Evolutionary conservation across 371 early-diverging fungal genomes (phyloP).

Genomic region (Homolaphlyctis polyrhiza): DNA sequence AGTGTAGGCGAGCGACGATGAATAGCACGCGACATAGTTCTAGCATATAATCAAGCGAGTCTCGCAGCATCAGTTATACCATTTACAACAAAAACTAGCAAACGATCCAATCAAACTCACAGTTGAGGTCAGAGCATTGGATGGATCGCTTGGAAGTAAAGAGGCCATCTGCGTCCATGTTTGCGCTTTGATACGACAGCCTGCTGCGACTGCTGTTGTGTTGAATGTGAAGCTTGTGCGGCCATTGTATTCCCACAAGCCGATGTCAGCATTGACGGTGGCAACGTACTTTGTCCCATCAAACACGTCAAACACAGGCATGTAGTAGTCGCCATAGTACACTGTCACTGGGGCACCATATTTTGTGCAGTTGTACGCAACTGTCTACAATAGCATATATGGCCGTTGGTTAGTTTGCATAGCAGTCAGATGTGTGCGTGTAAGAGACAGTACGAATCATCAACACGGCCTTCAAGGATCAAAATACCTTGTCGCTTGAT

Average conservation of each 20-base stretch:
- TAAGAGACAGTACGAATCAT: background rate
- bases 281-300: constrained; percentile 14
- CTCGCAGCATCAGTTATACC: background rate
- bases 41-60: background rate
- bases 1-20: background rate
- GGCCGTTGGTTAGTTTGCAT: background rate
- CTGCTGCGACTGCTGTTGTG: constrained; percentile 15
- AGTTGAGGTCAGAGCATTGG: background rate
- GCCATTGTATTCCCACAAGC: constrained; percentile 22
- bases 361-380: constrained; percentile 15
- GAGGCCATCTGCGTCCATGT: constrained; percentile 8
- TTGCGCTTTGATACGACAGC: constrained; percentile 14
- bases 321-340: constrained; percentile 20
- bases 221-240: constrained; percentile 14
- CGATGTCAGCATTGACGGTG: constrained; percentile 18
- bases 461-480: background rate
- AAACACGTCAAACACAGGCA: constrained; percentile 23
- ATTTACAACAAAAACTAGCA: background rate
- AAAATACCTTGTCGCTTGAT: background rate
- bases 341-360: constrained; percentile 11
- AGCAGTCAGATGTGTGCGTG: no score
- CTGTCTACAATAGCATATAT: background rate
- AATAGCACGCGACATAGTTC: constrained; percentile 22
- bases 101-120: background rate
- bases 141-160: constrained; percentile 5